Base-by-base conservation (phyloP, 306 rosid species). In the Sicyos baderoa region DNA sequence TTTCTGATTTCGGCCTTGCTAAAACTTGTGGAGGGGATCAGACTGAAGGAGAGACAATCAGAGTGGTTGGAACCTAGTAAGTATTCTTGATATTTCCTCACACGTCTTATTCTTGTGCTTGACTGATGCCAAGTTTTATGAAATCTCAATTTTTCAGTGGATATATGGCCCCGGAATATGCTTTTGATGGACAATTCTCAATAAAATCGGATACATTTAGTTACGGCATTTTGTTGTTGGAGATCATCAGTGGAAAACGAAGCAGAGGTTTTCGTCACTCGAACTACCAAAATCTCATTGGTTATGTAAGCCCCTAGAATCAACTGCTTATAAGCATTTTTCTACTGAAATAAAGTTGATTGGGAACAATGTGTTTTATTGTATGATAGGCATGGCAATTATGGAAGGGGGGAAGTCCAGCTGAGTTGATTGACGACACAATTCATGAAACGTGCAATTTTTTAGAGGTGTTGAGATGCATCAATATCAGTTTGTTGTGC, bases 311-410 rank as follows among this genome's bases (percentile, higher is more conserved):
- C 4, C 35, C 35, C 35, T 29, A 29, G 4, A 29, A 0, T 29
- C 35, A 1, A 29, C 2, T 29, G 35, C 35, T 29, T 35, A 4
- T 35, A 4, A 29, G 13, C 21, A 59, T 29, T 59, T 14, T 29
- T 29, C 7, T 32, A 16, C 40, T 61, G 1, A 60, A 61, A 61
- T 17, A 3, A 17, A 0, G 10, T 54, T 9, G 15, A 61, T 37
- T 27, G 22, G 9, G 45, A 16, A 15, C 8, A 59, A 29, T 16
- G 6, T 9, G 5, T 9, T 37, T 16, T n/a, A 49, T 37, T 37
- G n/a, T 3, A 37, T 37, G 49, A 69, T 1, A 81, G 84, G 81
- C 81, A 57, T 79, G 80, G 80, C 49, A n/a, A 27, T 21, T 81
- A 25, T 22, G 19, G 61, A 71, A 62, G 12, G 79, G 71, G 64